A percentile compares a stretch with the other conserved stretches of the same genome.
These are phyloP conservation scores for Colletotrichum sp. DNA, from an alignment of 2,329 filamentous ascomycete genomes.

Conservation along the genomic window DNA sequence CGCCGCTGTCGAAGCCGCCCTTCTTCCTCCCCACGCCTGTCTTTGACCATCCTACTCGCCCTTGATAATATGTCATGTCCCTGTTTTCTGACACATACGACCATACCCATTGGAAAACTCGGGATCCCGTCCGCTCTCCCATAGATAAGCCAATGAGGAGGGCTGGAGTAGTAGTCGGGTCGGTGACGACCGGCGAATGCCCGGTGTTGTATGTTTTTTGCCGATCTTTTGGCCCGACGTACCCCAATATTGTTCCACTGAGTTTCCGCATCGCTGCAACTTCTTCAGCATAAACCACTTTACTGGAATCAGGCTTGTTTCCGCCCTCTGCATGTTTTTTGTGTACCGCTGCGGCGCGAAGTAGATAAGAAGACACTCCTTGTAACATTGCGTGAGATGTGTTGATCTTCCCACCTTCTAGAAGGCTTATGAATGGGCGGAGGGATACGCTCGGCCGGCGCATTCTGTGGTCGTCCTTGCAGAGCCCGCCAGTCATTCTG, in stretches of 20 bases:
- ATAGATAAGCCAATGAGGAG: too few relatives aligned
- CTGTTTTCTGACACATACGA: fast-evolving
- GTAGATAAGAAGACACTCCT: too few relatives aligned
- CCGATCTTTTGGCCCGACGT: background rate
- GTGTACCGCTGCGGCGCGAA: too few relatives aligned
- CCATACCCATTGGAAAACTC: background rate
- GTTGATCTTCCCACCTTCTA: too few relatives aligned
- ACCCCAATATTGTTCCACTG: background rate
- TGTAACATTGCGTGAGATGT: too few relatives aligned
- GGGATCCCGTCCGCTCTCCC: background rate
- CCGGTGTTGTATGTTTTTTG: background rate
- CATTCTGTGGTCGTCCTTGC: too few relatives aligned
- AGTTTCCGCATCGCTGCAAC: background rate
- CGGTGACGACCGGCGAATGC: background rate
- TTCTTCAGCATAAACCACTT: background rate
- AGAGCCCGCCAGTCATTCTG: too few relatives aligned
- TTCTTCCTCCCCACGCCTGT: background rate
- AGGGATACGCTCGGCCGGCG: too few relatives aligned
- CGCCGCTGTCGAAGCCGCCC: too few relatives aligned
- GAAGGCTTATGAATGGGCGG: too few relatives aligned
- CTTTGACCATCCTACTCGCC: background rate
- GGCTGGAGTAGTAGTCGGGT: background rate
- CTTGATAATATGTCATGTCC: background rate
- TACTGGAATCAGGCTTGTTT: too few relatives aligned
- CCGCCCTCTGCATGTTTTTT: too few relatives aligned